These are phyloP conservation scores for Penicillium bialowiezense DNA, from an alignment of 495 filamentous ascomycete species.

Conservation along the genomic window DNA sequence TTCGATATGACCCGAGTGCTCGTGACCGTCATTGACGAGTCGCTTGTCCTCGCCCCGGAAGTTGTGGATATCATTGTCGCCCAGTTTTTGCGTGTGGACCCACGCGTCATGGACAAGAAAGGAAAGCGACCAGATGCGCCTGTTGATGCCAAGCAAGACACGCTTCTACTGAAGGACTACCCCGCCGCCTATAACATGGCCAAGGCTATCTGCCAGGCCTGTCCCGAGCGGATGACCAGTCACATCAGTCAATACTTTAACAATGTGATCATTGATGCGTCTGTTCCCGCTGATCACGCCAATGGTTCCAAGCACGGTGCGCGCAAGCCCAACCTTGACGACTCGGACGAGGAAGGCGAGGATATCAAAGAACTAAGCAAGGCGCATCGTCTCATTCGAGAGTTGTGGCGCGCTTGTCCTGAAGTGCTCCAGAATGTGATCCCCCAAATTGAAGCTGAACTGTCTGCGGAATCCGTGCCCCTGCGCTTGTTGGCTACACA, in stretches of 20 bases:
- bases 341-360: slow-evolving; percentile 76
- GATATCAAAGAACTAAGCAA: slow-evolving; percentile 86
- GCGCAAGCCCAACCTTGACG: slow-evolving; percentile 55
- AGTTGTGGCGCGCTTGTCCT: slow-evolving; percentile 91
- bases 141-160: slow-evolving; percentile 71
- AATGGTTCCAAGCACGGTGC: slow-evolving; percentile 46
- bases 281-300: slow-evolving; percentile 41
- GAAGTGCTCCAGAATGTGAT: slow-evolving; percentile 89
- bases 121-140: slow-evolving; percentile 59
- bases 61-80: slow-evolving; percentile 93
- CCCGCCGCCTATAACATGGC: slow-evolving; percentile 95
- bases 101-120: slow-evolving; percentile 51
- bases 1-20: slow-evolving; percentile 86
- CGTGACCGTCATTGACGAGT: slow-evolving; percentile 83
- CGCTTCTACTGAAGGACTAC: slow-evolving; percentile 75
- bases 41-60: slow-evolving; percentile 69
- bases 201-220: slow-evolving; percentile 86
- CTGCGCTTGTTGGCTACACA: slow-evolving; percentile 84
- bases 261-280: slow-evolving; percentile 88
- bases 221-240: slow-evolving; percentile 87
- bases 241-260: slow-evolving; percentile 96
- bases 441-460: slow-evolving; percentile 88
- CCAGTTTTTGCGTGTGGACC: slow-evolving; percentile 87
- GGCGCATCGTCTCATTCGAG: slow-evolving; percentile 82
- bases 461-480: slow-evolving; percentile 84